Evolutionary conservation across 805 yeast genomes (phyloP), one percentile per base, ranked within the genome.

Genomic region (Cyberlindnera sargentensis): DNA sequence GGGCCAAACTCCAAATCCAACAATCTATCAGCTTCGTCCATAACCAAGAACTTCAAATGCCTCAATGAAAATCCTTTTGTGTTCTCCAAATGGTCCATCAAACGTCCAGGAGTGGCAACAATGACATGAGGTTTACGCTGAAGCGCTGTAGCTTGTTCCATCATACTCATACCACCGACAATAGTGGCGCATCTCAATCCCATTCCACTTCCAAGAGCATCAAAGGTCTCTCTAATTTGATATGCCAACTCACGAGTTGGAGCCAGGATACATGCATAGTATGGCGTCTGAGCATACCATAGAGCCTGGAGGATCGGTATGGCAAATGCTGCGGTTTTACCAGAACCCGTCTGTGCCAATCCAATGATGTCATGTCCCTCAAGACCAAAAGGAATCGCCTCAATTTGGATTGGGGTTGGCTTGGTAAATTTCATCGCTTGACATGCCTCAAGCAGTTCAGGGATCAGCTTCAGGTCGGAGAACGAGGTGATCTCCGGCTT

Each of bases 321-420:
- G 7, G 98, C 97, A 71, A 93, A 93, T 0, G 99, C 99, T 0
- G 98, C 99, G 0, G 99, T 93, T 64, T 91, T 91, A 50, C 99
- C 99, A 4, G 96, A 87, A 37, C 99, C 99, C 0, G 99, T 91
- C 59, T 91, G 96, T 0, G 99, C 99, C 48, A 91, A 73, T 10
- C 99, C 99, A 58, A 91, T 89, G 38, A 91, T 82, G 66, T 91
- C 99, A 51, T 88, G 79, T 4, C 96, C 96, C 52, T 83, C 78
- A 20, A 93, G 66, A 3, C 96, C 96, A 51, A 84, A 84, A 1
- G 98, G 98, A 48, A 91, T 84, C 9, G 96, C 77, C 63, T 87
- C 88, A 6, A 82, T 76, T 67, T 91, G 99, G 62, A 91, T 93
- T 8, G 98, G 96, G 0, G 98, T 90, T 35, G 99, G 98, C 51